Conservation (phyloP, 2,329 filamentous ascomycete genomes). For the Cladosporium velox region DNA sequence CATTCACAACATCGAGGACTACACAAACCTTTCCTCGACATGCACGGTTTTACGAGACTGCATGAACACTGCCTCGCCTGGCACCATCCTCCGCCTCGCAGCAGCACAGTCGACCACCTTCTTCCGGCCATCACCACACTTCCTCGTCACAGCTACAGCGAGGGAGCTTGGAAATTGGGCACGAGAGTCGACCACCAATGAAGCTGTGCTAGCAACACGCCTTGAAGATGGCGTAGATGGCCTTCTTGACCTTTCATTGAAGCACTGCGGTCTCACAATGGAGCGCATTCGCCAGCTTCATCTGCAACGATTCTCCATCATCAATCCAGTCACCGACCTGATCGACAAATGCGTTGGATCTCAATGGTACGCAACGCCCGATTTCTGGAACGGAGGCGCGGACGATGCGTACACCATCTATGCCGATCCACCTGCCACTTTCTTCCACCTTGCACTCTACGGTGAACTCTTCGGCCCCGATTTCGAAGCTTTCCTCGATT, state of each 20-base stretch:
- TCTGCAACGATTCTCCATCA: slow-evolving; percentile 33
- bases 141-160: slow-evolving; percentile 39
- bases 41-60: slow-evolving; percentile 34
- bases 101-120: slow-evolving; percentile 38
- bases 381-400: slow-evolving; percentile 40
- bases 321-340: slow-evolving; percentile 38
- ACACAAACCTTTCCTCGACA: slow-evolving; percentile 33
- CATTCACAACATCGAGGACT: slow-evolving; percentile 40
- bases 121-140: slow-evolving; percentile 42
- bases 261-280: slow-evolving; percentile 37
- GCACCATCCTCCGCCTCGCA: slow-evolving; percentile 37
- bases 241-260: slow-evolving; percentile 36
- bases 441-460: slow-evolving; percentile 40
- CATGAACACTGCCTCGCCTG: slow-evolving; percentile 28
- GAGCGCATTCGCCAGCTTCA: slow-evolving; percentile 36
- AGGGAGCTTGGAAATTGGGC: slow-evolving; percentile 40
- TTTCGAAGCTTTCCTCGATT: slow-evolving; percentile 30
- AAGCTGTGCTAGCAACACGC: slow-evolving; percentile 26
- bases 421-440: slow-evolving; percentile 29
- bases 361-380: slow-evolving; percentile 32
- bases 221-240: slow-evolving; percentile 37
- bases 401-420: slow-evolving; percentile 34
- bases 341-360: slow-evolving; percentile 39
- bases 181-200: slow-evolving; percentile 29
- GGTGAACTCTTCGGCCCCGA: slow-evolving; percentile 36